Conservation (phyloP, 2,329 filamentous ascomycete species). For the Pseudocercospora pini-densiflorae region DNA sequence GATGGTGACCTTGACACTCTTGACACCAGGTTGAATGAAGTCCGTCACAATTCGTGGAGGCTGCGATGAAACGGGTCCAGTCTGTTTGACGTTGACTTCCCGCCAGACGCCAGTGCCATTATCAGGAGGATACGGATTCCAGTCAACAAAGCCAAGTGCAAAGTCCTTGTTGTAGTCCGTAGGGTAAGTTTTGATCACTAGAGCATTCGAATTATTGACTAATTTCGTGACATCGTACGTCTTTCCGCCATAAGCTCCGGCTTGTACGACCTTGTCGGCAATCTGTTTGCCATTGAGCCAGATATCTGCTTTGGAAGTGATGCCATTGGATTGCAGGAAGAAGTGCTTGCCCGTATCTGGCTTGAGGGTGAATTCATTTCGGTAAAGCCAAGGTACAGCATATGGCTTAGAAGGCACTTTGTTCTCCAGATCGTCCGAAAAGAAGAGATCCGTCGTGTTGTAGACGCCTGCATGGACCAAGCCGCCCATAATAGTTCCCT, state of each 20-base stretch:
- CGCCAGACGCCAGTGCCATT: constrained; percentile 21
- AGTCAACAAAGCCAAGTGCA: constrained; percentile 17
- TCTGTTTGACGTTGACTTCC: constrained; percentile 13
- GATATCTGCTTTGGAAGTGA: constrained; percentile 21
- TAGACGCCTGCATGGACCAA: constrained; percentile 17
- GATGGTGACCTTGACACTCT: constrained; percentile 11
- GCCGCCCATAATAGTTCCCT: constrained; percentile 15
- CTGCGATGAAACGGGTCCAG: constrained; percentile 6
- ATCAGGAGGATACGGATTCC: constrained; percentile 21
- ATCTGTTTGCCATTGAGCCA: constrained; percentile 16
- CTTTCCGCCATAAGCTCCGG: constrained; percentile 20
- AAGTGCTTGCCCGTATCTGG: constrained; percentile 14
- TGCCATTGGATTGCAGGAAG: constrained; percentile 16
- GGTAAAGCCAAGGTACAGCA: constrained; percentile 17
- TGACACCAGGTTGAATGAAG: constrained; percentile 7
- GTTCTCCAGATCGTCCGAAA: constrained; percentile 12
- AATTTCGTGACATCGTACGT: constrained; percentile 18
- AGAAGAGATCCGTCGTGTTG: constrained; percentile 15
- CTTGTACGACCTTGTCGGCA: constrained; percentile 7
- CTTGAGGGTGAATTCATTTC: constrained; percentile 11
- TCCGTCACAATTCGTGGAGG: constrained; percentile 8
- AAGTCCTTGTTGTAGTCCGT: constrained; percentile 17
- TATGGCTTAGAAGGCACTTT: constrained; percentile 12
- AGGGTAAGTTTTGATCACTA: constrained; percentile 12
- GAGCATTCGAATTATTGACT: constrained; percentile 6